Percentiles rank a stretch among this genome's conserved stretches.
phyloP scores from a whole-genome alignment of 441 rosid genomes.

The Pelargonium cotyledonis region DNA sequence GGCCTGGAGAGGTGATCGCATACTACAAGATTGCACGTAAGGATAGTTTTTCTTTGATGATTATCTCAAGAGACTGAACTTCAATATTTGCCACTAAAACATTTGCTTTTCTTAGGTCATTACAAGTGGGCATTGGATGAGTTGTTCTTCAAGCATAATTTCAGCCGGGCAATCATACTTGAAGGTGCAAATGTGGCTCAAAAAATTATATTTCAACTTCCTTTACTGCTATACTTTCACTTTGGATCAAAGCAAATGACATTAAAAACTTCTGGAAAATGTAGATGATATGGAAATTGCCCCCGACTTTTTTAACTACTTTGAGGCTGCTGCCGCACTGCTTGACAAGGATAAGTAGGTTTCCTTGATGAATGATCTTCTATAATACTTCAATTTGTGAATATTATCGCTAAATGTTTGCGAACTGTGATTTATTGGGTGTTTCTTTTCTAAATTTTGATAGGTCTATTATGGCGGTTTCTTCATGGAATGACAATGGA shows the following conservation, averaged over 20 bases:
- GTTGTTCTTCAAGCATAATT: conserved; percentile 73
- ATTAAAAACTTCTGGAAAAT: conserved; percentile 25
- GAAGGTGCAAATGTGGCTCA: conserved; percentile 50
- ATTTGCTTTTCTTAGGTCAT: conserved; percentile 51
- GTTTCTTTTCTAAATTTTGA: conserved; percentile 17
- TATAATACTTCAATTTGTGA: conserved; percentile 11
- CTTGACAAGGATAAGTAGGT: conserved; percentile 87
- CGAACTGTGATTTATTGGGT: conserved; percentile 15
- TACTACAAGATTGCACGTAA: conserved; percentile 94
- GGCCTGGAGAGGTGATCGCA: conserved; percentile 87
- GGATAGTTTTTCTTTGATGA: conserved; percentile 27
- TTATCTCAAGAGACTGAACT: conserved; percentile 16
- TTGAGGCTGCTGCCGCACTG: conserved; percentile 85
- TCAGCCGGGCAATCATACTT: conserved; percentile 74
- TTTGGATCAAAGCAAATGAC: background rate
- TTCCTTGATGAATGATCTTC: conserved; percentile 15
- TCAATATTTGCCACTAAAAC: conserved; percentile 18
- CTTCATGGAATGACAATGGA: conserved; percentile 99
- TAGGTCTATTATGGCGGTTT: conserved; percentile 97
- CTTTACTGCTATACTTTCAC: background rate
- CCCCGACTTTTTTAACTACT: conserved; percentile 88
- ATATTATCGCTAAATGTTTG: conserved; percentile 12
- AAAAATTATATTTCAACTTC: background rate
- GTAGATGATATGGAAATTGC: conserved; percentile 98
- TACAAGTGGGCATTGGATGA: conserved; percentile 97